Conservation (phyloP, 2,329 filamentous ascomycete genomes). For the Sporothrix sp. region DNA sequence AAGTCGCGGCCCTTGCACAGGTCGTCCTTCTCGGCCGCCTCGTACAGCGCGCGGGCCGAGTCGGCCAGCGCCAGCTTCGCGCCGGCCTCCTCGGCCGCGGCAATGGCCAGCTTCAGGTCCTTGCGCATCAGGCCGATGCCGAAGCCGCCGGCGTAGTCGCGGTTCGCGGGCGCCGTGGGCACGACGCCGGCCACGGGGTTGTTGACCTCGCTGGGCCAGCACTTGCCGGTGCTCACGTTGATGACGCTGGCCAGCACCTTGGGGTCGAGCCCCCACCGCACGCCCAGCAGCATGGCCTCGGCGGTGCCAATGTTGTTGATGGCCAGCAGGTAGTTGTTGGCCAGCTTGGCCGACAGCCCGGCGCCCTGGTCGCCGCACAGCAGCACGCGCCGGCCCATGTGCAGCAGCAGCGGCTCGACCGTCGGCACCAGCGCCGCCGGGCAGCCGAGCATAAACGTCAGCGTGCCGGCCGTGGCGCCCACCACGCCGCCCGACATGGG, state of each 20-base stretch:
- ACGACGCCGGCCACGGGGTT: slow-evolving; percentile 86
- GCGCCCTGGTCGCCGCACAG: slow-evolving; percentile 79
- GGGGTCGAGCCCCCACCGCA: slow-evolving; percentile 50
- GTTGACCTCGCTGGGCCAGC: slow-evolving; percentile 94
- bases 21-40: slow-evolving; percentile 51
- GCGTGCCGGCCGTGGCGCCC: slow-evolving; percentile 72
- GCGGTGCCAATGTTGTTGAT: slow-evolving; percentile 75
- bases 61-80: slow-evolving; percentile 56
- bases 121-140: slow-evolving; percentile 72
- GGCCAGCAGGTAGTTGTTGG: slow-evolving; percentile 93
- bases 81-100: slow-evolving; percentile 58
- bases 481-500: slow-evolving; percentile 97
- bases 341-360: slow-evolving; percentile 83
- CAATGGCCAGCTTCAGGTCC: slow-evolving; percentile 62
- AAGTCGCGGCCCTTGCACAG: slow-evolving; percentile 63
- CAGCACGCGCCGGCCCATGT: slow-evolving; percentile 79
- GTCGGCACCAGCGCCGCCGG: slow-evolving; percentile 50
- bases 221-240: slow-evolving; percentile 86
- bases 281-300: slow-evolving; percentile 57
- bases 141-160: slow-evolving; percentile 71
- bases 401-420: slow-evolving; percentile 58
- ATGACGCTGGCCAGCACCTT: slow-evolving; percentile 70
- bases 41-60: slow-evolving; percentile 57
- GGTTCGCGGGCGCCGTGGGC: slow-evolving; percentile 60
- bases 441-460: slow-evolving; percentile 93